A percentile compares a stretch with the other conserved stretches of the same genome.
Evolutionary conservation across 2,329 filamentous ascomycete genomes (phyloP).

Genomic region (Clarireedia sp.): DNA sequence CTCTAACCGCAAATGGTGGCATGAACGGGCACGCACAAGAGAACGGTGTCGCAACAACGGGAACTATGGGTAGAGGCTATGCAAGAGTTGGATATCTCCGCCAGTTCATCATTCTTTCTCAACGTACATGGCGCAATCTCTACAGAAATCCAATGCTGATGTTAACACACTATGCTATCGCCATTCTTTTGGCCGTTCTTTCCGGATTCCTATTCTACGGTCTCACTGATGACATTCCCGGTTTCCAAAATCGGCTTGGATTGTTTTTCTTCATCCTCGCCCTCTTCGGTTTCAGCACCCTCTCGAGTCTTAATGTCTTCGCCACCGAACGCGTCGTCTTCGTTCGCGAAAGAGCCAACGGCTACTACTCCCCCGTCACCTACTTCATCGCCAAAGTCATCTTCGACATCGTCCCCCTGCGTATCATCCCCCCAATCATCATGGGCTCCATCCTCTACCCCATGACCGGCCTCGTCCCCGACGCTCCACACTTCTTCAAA

Average conservation of each 20-base stretch:
- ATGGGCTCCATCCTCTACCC: slow-evolving; percentile 96
- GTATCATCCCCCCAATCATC: slow-evolving; percentile 86
- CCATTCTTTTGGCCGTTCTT: slow-evolving; percentile 87
- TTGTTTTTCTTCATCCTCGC: slow-evolving; percentile 97
- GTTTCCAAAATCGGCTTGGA: slow-evolving; percentile 94
- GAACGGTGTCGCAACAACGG: slow-evolving; percentile 36
- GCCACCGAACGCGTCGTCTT: slow-evolving; percentile 85
- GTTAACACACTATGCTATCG: slow-evolving; percentile 96
- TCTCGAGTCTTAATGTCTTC: slow-evolving; percentile 91
- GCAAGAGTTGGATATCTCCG: slow-evolving; percentile 68
- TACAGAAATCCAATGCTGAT: slow-evolving; percentile 97
- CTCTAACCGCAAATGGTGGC: slow-evolving; percentile 58
- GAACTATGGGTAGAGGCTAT: slow-evolving; percentile 69
- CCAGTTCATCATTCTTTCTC: slow-evolving; percentile 84
- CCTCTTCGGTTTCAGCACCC: slow-evolving; percentile 91
- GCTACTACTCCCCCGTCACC: slow-evolving; percentile 88
- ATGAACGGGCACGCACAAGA: slow-evolving; percentile 45
- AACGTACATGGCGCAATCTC: slow-evolving; percentile 91
- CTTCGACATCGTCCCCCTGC: slow-evolving; percentile 94
- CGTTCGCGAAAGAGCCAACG: slow-evolving; percentile 87
- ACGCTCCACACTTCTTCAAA: slow-evolving; percentile 75
- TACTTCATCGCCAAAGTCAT: slow-evolving; percentile 95
- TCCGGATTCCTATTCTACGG: slow-evolving; percentile 96
- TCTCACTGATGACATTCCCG: slow-evolving; percentile 88
- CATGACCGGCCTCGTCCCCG: slow-evolving; percentile 87